Evolutionary conservation across 1,284 basidiomycete species (phyloP).

Genomic region (Agroathelia rolfsii): DNA sequence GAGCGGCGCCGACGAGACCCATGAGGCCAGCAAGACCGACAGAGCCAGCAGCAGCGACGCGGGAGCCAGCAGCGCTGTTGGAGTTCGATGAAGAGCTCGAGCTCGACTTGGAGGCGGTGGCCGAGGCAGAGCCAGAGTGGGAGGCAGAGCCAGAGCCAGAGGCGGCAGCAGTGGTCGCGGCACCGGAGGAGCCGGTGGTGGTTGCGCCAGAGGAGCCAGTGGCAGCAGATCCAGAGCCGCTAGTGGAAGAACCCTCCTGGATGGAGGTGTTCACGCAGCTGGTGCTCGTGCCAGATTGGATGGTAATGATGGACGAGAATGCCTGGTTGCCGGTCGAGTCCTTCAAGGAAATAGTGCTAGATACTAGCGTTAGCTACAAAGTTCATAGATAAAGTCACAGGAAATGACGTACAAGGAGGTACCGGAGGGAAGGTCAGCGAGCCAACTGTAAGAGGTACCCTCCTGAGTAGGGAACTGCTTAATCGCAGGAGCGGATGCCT

Average conservation of each 20-base stretch:
- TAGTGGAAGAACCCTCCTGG: slow-evolving; percentile 6
- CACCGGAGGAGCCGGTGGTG: slow-evolving; percentile 7
- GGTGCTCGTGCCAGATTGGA: slow-evolving; percentile 32
- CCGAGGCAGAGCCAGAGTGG: slow-evolving; percentile 2
- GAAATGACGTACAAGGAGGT: slow-evolving; percentile 44
- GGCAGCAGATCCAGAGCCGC: slow-evolving; percentile 12
- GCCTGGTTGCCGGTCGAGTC: slow-evolving; percentile 48
- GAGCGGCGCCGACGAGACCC: slow-evolving; percentile 37
- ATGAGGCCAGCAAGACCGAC: slow-evolving; percentile 34
- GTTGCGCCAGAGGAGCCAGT: slow-evolving; percentile 11
- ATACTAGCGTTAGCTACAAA: slow-evolving; percentile 3
- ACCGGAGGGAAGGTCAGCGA: slow-evolving; percentile 39
- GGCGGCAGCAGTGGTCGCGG: slow-evolving; percentile 11
- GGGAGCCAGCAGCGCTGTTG: slow-evolving; percentile 21
- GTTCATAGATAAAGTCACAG: background rate
- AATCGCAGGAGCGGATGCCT: slow-evolving; percentile 44
- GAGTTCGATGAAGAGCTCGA: slow-evolving; percentile 8
- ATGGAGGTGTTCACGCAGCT: slow-evolving; percentile 19
- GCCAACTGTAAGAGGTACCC: slow-evolving; percentile 49
- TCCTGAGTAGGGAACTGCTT: slow-evolving; percentile 41
- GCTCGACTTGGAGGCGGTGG: too few species aligned
- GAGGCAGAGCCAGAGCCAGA: slow-evolving; percentile 9
- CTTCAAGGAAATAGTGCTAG: slow-evolving; percentile 43
- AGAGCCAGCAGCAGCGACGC: slow-evolving; percentile 19
- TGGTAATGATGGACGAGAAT: slow-evolving; percentile 46